Base-by-base conservation (phyloP, 345 rosid species). In the Populus simonii region DNA sequence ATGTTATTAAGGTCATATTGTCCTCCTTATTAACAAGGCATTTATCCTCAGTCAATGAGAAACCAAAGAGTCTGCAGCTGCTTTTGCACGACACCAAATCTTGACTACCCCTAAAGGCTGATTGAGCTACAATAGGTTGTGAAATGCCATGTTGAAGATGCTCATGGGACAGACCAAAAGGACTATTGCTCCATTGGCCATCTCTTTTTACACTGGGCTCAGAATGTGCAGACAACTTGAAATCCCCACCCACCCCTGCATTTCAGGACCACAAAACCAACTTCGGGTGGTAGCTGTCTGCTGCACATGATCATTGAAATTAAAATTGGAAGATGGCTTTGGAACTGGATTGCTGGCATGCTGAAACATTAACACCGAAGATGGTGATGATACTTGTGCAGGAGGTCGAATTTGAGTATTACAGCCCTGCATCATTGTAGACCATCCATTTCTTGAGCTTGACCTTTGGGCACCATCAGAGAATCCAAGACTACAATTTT, bases 11-110 rank as follows among this genome's bases (percentile, higher is more conserved):
- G 67, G 74, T 71, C 23, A 73, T 49, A 74, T 75, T 78, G 39
- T 82, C 84, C 65, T 88, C 84, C 45, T 78, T 79, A 41, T 74
- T 66, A 0, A 87, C 36, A 47, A 74, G 79, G 78, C 79, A 86
- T 35, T 83, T 78, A 79, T 89, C 96, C 67, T 93, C 96, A 0
- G 90, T 93, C 83, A 96, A 75, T 2, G 92, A 93, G 87, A 96
- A 93, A 53, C 99, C 99, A 76, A 96, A 96, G 76, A 96, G 93
- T 80, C 97, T 89, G 86, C 99, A 96, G 78, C 96, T 89, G 77
- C 90, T 88, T 84, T 88, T 89, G 73, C 91, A 87, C 0, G 92
- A 71, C 36, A 77, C 86, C 73, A 89, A 33, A 72, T 90, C 89
- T 80, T 84, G 88, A 29, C 76, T 43, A 35, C 75, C 73, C 61